Conservation (phyloP, 2,329 filamentous ascomycete genomes). For the Colletotrichum sp. region DNA sequence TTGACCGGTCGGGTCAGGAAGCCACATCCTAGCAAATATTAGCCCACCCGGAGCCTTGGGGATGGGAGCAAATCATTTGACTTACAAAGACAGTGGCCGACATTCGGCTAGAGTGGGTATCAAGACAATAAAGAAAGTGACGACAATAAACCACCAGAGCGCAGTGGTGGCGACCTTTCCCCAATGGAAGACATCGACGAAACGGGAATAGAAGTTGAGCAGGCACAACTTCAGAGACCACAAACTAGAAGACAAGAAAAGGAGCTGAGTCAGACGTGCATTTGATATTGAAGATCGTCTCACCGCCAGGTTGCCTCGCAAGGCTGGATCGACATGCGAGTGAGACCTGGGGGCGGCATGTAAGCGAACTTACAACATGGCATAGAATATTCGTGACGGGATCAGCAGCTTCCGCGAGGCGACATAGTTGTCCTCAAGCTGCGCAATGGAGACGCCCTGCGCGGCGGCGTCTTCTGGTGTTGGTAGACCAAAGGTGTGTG, state of each 20-base stretch:
- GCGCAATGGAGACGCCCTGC: conserved; percentile 13
- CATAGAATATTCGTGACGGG: conserved; percentile 32
- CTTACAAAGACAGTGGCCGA: conserved; percentile 27
- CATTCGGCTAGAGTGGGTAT: conserved; percentile 31
- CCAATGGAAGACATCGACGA: conserved; percentile 26
- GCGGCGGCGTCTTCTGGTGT: conserved; percentile 22
- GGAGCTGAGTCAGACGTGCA: background rate
- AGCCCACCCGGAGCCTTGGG: background rate
- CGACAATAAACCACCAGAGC: conserved; percentile 30
- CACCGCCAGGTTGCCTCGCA: background rate
- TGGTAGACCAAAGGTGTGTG: conserved; percentile 21
- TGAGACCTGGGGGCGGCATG: background rate
- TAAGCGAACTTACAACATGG: conserved; percentile 28
- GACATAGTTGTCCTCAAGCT: conserved; percentile 24
- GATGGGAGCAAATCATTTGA: background rate
- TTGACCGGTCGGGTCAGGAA: conserved; percentile 4
- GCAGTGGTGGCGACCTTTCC: conserved; percentile 24
- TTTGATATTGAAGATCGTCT: background rate
- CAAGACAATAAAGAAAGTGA: conserved; percentile 30
- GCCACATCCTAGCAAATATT: background rate
- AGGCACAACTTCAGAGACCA: conserved; percentile 34
- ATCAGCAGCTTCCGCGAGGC: conserved; percentile 31
- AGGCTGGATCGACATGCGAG: background rate
- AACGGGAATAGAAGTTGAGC: conserved; percentile 34
- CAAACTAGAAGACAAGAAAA: conserved; percentile 22